A percentile compares a stretch with the other conserved stretches of the same genome.
Conservation (phyloP, 805 yeast species). For the Hanseniaspora meyeri region DNA sequence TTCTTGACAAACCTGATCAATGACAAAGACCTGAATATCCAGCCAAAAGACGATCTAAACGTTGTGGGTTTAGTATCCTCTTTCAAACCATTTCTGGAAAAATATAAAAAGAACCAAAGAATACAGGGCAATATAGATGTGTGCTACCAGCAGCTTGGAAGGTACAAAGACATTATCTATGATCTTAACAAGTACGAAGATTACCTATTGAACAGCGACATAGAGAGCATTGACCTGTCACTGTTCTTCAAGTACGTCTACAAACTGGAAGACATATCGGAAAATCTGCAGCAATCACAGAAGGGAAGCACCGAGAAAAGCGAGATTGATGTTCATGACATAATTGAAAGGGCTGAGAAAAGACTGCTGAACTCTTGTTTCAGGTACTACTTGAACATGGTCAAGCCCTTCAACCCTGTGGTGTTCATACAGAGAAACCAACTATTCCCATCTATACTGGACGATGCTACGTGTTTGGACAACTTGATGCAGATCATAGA, state of each 20-base stretch:
- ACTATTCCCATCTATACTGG: constrained; percentile 6
- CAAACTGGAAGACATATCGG: constrained; percentile 36
- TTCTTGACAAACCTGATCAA: neutral
- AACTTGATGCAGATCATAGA: constrained; percentile 5
- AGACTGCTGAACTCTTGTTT: neutral
- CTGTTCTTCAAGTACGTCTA: constrained; percentile 32
- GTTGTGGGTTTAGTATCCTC: neutral
- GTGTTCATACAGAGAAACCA: constrained; percentile 1
- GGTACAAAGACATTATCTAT: constrained; percentile 9
- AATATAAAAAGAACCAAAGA: constrained; percentile 19
- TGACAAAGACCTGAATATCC: neutral
- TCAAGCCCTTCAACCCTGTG: constrained; percentile 8
- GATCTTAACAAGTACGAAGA: constrained; percentile 11
- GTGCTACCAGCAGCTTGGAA: constrained; percentile 5
- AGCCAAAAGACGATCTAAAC: neutral
- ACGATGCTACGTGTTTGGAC: constrained; percentile 3
- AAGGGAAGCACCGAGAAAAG: neutral
- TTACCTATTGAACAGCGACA: constrained; percentile 1
- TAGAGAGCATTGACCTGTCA: constrained; percentile 18
- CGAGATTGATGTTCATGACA: constrained; percentile 14
- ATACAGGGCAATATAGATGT: constrained; percentile 5
- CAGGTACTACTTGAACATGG: constrained; percentile 1
- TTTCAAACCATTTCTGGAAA: constrained; percentile 14
- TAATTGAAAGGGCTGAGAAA: constrained; percentile 4
- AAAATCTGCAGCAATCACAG: constrained; percentile 29